phyloP scores from a whole-genome alignment of 352 stramenopile species.

The Pythium periplocum region DNA sequence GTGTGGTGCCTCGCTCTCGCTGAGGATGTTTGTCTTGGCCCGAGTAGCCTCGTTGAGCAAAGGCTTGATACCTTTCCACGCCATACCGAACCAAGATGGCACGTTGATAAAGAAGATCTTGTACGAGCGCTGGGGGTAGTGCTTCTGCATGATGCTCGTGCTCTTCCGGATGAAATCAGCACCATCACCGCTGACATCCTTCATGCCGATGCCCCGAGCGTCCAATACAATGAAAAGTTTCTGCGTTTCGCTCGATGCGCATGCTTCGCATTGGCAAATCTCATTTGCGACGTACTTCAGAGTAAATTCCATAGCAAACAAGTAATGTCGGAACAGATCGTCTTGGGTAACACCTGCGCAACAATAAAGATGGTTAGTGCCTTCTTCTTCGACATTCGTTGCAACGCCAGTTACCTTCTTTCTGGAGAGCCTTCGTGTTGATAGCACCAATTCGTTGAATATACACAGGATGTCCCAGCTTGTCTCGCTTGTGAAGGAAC shows the following conservation, averaged over 20 bases:
- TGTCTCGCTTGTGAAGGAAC: constrained; percentile 76
- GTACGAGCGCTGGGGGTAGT: constrained; percentile 86
- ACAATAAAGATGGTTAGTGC: not conserved
- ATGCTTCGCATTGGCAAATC: constrained; percentile 50
- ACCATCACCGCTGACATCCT: constrained; percentile 66
- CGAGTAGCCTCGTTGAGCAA: constrained; percentile 85
- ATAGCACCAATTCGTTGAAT: constrained; percentile 79
- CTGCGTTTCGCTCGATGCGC: constrained; percentile 53
- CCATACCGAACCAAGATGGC: constrained; percentile 88
- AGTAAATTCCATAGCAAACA: constrained; percentile 83
- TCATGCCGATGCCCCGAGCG: constrained; percentile 65
- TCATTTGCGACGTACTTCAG: constrained; percentile 67
- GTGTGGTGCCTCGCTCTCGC: constrained; percentile 45
- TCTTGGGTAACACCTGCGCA: constrained; percentile 40
- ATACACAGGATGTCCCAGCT: constrained; percentile 73
- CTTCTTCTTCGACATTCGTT: no score
- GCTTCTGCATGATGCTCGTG: constrained; percentile 77
- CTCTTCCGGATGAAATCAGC: constrained; percentile 82
- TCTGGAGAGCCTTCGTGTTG: constrained; percentile 76
- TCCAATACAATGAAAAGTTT: constrained; percentile 80
- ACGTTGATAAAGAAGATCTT: constrained; percentile 93
- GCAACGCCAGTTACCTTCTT: constrained; percentile 22
- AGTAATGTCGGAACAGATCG: constrained; percentile 78
- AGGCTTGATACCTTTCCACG: constrained; percentile 87
- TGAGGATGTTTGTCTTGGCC: constrained; percentile 85